Conservation (phyloP, 805 yeast species). For the Zygosaccharomyces gambellarensis region DNA sequence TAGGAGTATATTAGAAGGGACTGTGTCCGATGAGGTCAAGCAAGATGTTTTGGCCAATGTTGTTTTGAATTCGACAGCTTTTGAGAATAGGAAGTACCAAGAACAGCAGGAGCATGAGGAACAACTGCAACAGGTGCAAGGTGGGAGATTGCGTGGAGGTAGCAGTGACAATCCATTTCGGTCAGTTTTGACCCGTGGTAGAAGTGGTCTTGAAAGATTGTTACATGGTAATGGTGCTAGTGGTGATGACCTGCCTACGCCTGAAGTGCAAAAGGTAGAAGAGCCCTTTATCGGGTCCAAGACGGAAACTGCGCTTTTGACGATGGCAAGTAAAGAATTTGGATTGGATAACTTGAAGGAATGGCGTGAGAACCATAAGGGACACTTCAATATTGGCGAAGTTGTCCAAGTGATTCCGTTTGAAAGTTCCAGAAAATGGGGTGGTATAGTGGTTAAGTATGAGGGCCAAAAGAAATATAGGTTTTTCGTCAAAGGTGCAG, state of each 20-base stretch:
- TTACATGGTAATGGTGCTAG: conserved; percentile 14
- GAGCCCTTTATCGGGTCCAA: conserved; percentile 86
- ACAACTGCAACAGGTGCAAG: conserved; percentile 1
- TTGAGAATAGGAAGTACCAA: conserved; percentile 53
- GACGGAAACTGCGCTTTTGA: conserved; percentile 85
- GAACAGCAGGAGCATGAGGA: conserved; percentile 9
- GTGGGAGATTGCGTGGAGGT: conserved; percentile 6
- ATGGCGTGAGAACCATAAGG: conserved; percentile 37
- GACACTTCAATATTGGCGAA: conserved; percentile 32
- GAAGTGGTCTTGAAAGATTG: conserved; percentile 13
- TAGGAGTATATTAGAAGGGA: conserved; percentile 5
- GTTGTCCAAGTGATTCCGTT: conserved; percentile 79
- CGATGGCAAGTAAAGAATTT: conserved; percentile 57
- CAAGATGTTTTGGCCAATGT: conserved; percentile 50
- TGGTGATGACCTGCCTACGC: conserved; percentile 15
- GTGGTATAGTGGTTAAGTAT: conserved; percentile 63
- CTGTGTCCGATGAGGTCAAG: conserved; percentile 15
- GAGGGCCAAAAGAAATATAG: conserved; percentile 43
- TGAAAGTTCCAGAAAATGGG: conserved; percentile 90
- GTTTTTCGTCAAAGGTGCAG: conserved; percentile 85
- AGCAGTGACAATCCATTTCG: conserved; percentile 28
- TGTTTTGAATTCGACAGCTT: conserved; percentile 81
- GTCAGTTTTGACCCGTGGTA: conserved; percentile 4
- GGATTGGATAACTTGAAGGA: conserved; percentile 38
- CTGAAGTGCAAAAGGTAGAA: conserved; percentile 19